Evolutionary conservation across 345 rosid species (phyloP).

Genomic region (Ceriops decandra): DNA sequence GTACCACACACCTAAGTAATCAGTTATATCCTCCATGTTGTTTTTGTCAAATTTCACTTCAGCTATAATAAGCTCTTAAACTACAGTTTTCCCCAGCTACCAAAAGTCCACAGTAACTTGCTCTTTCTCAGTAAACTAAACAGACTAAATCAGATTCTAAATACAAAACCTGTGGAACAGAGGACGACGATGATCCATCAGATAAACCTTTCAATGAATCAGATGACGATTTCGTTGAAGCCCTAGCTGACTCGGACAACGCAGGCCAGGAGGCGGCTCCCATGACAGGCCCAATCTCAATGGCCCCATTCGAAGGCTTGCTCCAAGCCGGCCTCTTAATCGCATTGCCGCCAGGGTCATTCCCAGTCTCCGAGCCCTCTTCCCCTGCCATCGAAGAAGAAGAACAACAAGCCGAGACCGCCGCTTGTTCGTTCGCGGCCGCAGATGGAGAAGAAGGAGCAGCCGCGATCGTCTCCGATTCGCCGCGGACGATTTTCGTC

Average conservation of each 20-base stretch:
- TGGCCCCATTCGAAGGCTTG: constrained; percentile 54
- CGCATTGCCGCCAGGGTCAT: constrained; percentile 41
- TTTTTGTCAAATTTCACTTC: too few species aligned
- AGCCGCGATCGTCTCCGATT: constrained; percentile 25
- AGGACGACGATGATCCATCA: constrained; percentile 42
- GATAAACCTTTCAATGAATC: constrained; percentile 39
- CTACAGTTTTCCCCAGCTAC: neutral
- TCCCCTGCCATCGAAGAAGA: constrained; percentile 35
- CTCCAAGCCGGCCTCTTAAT: constrained; percentile 75
- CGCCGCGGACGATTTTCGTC: constrained; percentile 43
- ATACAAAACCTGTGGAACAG: constrained; percentile 38
- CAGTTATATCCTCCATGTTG: too few species aligned
- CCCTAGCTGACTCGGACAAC: constrained; percentile 56
- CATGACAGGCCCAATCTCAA: constrained; percentile 55
- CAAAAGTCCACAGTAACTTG: neutral
- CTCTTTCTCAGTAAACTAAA: neutral
- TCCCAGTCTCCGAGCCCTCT: constrained; percentile 35
- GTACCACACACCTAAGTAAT: too few species aligned
- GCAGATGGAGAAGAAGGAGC: constrained; percentile 20
- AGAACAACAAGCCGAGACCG: constrained; percentile 11
- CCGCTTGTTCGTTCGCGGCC: constrained; percentile 20
- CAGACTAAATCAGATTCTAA: neutral
- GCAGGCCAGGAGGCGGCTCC: constrained; percentile 68
- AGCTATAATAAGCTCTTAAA: too few species aligned
- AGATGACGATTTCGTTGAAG: constrained; percentile 36